Evolutionary conservation across 2,329 filamentous ascomycete genomes (phyloP), one percentile per base, ranked within the genome.

Genomic region (Ophiostoma perfectum): DNA sequence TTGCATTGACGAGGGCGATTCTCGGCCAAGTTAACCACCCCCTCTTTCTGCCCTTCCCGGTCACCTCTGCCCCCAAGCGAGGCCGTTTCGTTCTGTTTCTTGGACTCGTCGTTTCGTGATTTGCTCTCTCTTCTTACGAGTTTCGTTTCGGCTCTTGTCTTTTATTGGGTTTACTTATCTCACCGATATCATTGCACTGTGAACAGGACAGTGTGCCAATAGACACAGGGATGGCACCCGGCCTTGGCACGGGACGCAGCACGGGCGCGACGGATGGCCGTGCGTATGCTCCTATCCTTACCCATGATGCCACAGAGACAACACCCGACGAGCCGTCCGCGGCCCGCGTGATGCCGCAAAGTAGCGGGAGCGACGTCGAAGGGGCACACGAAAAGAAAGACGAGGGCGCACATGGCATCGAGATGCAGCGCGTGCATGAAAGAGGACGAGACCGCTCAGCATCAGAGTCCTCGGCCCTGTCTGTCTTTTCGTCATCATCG

Each of bases 361-460:
- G 55, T 14, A 14, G 55, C 49, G 49, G 16, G 12, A 39, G 55
- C 6, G 38, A 42, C 38, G 16, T 16, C 12, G 12, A 7, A 12
- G 14, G n/a, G 14, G 14, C 49, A 8, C 18, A 55, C 9, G n/a
- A 8, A 16, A 16, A 36, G 38, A 60, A 27, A 27, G 27, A 27
- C 27, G 27, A 27, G 27, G 65, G 12, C 36, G 60, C 6, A 62
- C 41, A 42, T 8, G 41, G 44, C 27, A 67, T 67, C 42, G 67
- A 68, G 64, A 66, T 68, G 66, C 67, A 65, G 27, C 27, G 27
- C 27, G 27, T 27, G 27, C 27, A 27, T 27, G 27, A 27, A 27
- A 27, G 27, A 27, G 27, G 38, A 38, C 36, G 5, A 49, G 36
- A 27, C 27, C 49, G 38, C 39, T 39, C 39, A 38, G 14, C 55